These are phyloP conservation scores for Benincasa hispida DNA, from an alignment of 306 rosid genomes.

Conservation along the genomic window DNA sequence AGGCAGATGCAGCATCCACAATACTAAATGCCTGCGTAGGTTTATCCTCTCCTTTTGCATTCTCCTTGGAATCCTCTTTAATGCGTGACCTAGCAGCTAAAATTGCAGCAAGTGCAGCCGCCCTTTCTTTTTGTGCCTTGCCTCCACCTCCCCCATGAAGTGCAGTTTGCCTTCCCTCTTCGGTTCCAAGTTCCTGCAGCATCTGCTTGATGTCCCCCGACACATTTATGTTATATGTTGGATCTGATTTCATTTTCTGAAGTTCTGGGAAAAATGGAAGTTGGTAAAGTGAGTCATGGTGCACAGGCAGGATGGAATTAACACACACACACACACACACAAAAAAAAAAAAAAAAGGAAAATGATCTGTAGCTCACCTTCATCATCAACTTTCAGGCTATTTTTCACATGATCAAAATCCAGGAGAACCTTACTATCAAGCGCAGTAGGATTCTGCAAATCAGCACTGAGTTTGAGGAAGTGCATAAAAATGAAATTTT, in stretches of 20 bases:
- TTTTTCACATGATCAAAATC: constrained; percentile 89
- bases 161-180: constrained; percentile 79
- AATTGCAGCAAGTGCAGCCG: constrained; percentile 82
- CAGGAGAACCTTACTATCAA: constrained; percentile 65
- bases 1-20: constrained; percentile 98
- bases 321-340: neutral
- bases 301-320: neutral
- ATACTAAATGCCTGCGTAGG: constrained; percentile 70
- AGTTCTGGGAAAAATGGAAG: constrained; percentile 44
- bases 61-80: constrained; percentile 57
- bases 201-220: constrained; percentile 87
- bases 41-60: constrained; percentile 33
- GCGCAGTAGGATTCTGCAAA: constrained; percentile 89
- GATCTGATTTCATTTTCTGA: constrained; percentile 54
- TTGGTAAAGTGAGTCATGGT: constrained; percentile 4
- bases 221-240: constrained; percentile 74
- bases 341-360: neutral
- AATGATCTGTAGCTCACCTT: constrained; percentile 43
- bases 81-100: constrained; percentile 73
- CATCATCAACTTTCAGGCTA: constrained; percentile 67
- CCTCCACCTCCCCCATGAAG: constrained; percentile 97
- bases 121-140: constrained; percentile 95
- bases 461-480: constrained; percentile 6
- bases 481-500: constrained; percentile 9
- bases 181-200: constrained; percentile 93